A percentile compares a stretch with the other conserved stretches of the same genome.
phyloP scores from a whole-genome alignment of 2,329 filamentous ascomycete genomes.

The Aspergillus cejpii region DNA sequence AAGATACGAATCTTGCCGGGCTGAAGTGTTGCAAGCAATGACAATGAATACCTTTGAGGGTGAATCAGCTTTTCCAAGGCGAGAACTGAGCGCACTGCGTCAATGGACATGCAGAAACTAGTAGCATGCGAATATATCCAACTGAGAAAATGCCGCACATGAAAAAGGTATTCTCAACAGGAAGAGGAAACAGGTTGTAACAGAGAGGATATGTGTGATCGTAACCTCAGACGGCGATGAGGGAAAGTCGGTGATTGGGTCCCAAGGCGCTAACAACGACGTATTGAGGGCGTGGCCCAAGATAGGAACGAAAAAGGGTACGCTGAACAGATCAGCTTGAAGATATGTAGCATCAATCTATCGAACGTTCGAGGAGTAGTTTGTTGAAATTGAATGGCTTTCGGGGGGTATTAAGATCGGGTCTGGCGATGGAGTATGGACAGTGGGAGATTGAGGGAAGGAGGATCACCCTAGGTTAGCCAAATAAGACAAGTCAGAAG shows the following conservation, averaged over 20 bases:
- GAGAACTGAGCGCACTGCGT: not conserved
- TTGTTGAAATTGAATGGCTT: not conserved
- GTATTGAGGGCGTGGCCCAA: slow-evolving; percentile 7
- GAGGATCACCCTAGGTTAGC: not conserved
- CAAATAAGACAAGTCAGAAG: not conserved
- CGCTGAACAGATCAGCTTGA: too few relatives aligned
- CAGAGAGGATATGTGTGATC: slow-evolving; percentile 8
- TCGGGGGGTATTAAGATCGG: not conserved
- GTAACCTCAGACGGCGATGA: slow-evolving; percentile 21
- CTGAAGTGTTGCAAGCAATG: not conserved
- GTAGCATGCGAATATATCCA: not conserved
- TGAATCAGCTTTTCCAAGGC: not conserved
- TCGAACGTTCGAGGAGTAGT: not conserved
- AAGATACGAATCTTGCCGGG: not conserved
- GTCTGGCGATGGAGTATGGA: slow-evolving; percentile 2
- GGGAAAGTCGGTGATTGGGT: slow-evolving; percentile 20
- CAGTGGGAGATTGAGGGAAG: slow-evolving; percentile 3
- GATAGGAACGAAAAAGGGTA: slow-evolving; percentile 1
- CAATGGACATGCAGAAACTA: not conserved
- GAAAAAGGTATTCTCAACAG: not conserved
- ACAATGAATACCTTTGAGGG: not conserved
- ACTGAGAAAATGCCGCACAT: not conserved
- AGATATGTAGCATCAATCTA: not conserved
- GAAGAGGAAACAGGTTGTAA: not conserved
- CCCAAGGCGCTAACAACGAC: slow-evolving; percentile 23